phyloP scores from a whole-genome alignment of 495 filamentous ascomycete species.

The Choiromyces venosus region DNA sequence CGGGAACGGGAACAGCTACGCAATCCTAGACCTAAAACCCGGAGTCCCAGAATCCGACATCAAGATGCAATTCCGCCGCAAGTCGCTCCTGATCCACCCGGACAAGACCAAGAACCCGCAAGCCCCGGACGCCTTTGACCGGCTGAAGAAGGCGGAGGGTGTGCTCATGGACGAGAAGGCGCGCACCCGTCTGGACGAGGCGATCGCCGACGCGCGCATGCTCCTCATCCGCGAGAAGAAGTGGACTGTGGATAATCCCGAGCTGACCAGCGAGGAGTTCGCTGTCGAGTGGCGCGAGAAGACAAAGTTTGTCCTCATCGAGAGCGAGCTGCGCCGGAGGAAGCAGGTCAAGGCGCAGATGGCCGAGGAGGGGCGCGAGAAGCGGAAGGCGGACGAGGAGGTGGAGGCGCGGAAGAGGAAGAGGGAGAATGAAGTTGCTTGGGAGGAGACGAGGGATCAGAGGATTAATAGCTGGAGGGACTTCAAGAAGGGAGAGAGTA shows the following conservation, averaged over 20 bases:
- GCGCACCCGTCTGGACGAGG: slow-evolving; percentile 79
- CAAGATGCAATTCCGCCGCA: slow-evolving; percentile 86
- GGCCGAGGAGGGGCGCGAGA: slow-evolving; percentile 92
- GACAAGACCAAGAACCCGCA: slow-evolving; percentile 91
- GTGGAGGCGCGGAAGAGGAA: slow-evolving; percentile 80
- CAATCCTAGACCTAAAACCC: slow-evolving; percentile 90
- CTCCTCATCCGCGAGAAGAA: slow-evolving; percentile 89
- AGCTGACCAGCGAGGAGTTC: slow-evolving; percentile 77
- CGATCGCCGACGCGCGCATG: slow-evolving; percentile 91
- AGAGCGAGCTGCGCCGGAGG: slow-evolving; percentile 78
- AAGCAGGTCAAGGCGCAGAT: slow-evolving; percentile 88
- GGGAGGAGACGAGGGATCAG: slow-evolving; percentile 87
- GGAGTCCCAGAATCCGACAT: slow-evolving; percentile 95
- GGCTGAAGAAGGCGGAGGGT: slow-evolving; percentile 88
- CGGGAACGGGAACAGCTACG: slow-evolving; percentile 56
- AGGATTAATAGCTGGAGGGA: slow-evolving; percentile 92
- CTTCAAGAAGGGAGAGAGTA: slow-evolving; percentile 66
- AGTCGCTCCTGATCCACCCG: slow-evolving; percentile 95
- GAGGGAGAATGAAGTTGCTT: slow-evolving; percentile 83
- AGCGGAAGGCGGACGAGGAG: slow-evolving; percentile 83
- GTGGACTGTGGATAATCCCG: slow-evolving; percentile 79
- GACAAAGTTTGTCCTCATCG: slow-evolving; percentile 84
- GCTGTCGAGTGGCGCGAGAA: slow-evolving; percentile 80
- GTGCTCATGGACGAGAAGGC: slow-evolving; percentile 90
- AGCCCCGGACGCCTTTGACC: slow-evolving; percentile 94